These are phyloP conservation scores for Kalmusia sp. DNA, from an alignment of 2,329 filamentous ascomycete species.

Conservation along the genomic window DNA sequence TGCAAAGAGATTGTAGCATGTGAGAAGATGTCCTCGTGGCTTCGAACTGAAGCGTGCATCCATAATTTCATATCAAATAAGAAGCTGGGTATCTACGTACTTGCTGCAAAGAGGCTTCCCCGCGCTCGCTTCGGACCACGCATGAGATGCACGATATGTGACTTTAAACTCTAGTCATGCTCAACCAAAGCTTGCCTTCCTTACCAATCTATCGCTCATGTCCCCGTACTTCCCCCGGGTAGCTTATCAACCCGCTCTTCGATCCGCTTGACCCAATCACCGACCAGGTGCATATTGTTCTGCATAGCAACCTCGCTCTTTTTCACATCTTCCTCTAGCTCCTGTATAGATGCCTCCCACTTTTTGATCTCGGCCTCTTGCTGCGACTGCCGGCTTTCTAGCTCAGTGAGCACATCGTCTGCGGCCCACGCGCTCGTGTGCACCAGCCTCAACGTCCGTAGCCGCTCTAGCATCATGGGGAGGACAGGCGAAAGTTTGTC, in stretches of 20 bases:
- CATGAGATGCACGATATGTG: too few relatives aligned
- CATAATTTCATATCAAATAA: not conserved
- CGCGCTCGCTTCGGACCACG: not conserved
- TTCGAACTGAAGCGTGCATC: too few relatives aligned
- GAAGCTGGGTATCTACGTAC: conserved; percentile 7
- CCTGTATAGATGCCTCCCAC: conserved; percentile 82
- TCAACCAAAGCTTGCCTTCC: not conserved
- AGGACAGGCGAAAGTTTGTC: conserved; percentile 85
- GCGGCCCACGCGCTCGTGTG: conserved; percentile 88
- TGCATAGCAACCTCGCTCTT: conserved; percentile 74
- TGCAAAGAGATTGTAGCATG: too few relatives aligned
- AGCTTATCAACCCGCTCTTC: conserved; percentile 73
- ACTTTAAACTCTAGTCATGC: too few relatives aligned
- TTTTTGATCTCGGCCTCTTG: conserved; percentile 83
- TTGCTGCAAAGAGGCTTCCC: not conserved
- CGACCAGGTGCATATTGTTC: conserved; percentile 83
- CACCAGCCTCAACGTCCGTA: conserved; percentile 82
- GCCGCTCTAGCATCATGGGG: conserved; percentile 81
- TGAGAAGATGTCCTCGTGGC: too few relatives aligned
- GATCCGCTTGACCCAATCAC: conserved; percentile 86
- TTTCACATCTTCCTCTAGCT: conserved; percentile 77
- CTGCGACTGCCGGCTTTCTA: conserved; percentile 81
- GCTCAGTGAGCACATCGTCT: conserved; percentile 74
- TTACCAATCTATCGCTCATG: conserved; percentile 1
- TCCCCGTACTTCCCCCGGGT: conserved; percentile 15